phyloP scores from a whole-genome alignment of 73 alveolate species.

The Paramecium pentaurelia region DNA sequence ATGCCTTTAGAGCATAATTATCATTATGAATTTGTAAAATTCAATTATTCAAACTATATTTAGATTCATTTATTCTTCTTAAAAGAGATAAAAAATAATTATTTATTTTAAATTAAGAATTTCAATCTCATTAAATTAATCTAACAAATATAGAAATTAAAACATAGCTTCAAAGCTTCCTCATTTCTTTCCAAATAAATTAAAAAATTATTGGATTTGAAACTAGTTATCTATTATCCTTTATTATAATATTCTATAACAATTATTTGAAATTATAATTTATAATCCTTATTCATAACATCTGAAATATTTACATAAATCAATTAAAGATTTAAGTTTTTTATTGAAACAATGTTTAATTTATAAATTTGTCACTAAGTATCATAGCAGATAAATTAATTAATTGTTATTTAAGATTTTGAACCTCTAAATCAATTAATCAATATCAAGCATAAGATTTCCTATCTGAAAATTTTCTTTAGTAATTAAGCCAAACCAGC shows the following conservation, averaged over 20 bases:
- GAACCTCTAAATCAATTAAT: not conserved
- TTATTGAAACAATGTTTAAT: not conserved
- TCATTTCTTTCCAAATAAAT: not conserved
- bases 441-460: not conserved
- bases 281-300: not conserved
- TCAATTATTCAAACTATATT: not conserved
- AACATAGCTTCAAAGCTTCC: not conserved
- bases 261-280: not conserved
- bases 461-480: slow-evolving; percentile 9
- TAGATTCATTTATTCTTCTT: not conserved
- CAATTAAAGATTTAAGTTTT: not conserved
- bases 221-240: not conserved
- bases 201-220: not conserved
- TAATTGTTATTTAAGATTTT: not conserved
- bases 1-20: not conserved
- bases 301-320: not conserved
- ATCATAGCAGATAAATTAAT: not conserved
- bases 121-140: not conserved
- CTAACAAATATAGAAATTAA: not conserved
- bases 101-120: not conserved
- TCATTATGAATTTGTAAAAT: not conserved
- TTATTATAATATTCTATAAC: not conserved
- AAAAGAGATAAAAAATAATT: not conserved
- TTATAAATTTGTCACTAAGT: not conserved
- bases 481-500: not conserved